Conservation (phyloP, 1,284 basidiomycete species). For the Chalciporus sp. region DNA sequence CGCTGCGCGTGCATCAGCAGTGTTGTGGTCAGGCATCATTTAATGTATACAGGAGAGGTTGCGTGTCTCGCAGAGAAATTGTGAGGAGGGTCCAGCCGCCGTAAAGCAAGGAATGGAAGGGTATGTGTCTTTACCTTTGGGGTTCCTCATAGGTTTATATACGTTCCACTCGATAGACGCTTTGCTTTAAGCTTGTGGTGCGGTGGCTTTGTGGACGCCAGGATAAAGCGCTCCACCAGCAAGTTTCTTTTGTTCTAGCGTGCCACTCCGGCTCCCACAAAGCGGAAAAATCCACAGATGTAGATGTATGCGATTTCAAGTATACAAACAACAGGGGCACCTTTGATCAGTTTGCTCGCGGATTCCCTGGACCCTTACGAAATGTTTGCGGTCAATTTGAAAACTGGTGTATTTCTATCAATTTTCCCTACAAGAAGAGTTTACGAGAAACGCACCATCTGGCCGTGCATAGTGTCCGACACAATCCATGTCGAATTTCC, state of each 20-base stretch:
- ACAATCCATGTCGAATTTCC: constrained; percentile 74
- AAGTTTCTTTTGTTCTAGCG: constrained; percentile 9
- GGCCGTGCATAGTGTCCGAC: constrained; percentile 71
- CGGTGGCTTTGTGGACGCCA: background rate
- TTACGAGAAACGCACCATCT: constrained; percentile 48
- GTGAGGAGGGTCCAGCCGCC: constrained; percentile 12
- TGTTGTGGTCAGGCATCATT: constrained; percentile 23
- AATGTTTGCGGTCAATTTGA: constrained; percentile 22
- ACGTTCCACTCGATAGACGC: constrained; percentile 9
- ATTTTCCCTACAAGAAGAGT: background rate
- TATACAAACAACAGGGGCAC: background rate
- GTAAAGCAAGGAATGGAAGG: background rate
- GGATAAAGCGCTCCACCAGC: constrained; percentile 17
- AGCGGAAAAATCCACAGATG: background rate
- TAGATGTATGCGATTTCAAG: background rate
- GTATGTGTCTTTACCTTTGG: background rate
- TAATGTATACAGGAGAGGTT: background rate
- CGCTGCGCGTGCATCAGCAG: constrained; percentile 34
- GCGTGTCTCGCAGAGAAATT: background rate
- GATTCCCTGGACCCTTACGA: background rate
- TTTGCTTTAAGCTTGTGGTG: constrained; percentile 12
- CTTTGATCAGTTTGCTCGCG: background rate
- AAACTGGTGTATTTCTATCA: constrained; percentile 26
- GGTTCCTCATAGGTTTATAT: constrained; percentile 26
- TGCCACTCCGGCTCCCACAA: background rate